Conservation (phyloP, 1,284 basidiomycete genomes). For the Ceratobasidium sp. region DNA sequence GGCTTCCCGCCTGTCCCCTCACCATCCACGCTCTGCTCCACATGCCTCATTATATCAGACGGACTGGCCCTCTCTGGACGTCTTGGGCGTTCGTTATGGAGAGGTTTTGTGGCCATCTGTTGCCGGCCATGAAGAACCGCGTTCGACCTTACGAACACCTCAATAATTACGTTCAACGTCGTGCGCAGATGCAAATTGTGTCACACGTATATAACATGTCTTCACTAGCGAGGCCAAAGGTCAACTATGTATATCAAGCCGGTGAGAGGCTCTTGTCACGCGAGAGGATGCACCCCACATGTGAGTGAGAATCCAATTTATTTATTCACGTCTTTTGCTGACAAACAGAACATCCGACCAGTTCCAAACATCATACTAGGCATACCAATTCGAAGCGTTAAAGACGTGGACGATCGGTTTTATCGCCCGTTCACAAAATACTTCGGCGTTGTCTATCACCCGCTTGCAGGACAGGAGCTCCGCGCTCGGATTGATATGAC, state of each 20-base stretch:
- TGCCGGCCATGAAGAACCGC: conserved; percentile 49
- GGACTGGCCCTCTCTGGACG: conserved; percentile 57
- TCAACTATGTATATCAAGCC: not conserved
- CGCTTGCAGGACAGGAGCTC: not conserved
- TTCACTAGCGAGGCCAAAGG: not conserved
- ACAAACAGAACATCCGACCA: not conserved
- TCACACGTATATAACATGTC: not conserved
- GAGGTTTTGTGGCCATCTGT: conserved; percentile 49
- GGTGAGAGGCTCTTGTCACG: not conserved
- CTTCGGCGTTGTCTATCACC: not conserved
- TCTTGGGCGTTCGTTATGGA: conserved; percentile 60
- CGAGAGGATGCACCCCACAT: conserved; percentile 7
- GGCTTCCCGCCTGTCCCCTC: conserved; percentile 55
- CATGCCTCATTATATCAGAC: conserved; percentile 53
- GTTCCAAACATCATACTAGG: not conserved
- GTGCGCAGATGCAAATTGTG: conserved; percentile 47
- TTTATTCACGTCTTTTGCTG: not conserved
- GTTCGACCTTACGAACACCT: conserved; percentile 50
- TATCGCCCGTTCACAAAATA: not conserved
- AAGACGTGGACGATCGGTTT: not conserved
- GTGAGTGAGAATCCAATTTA: not conserved
- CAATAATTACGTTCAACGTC: conserved; percentile 48
- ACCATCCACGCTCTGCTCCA: conserved; percentile 59
- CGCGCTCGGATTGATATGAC: not conserved
- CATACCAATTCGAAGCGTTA: not conserved